A percentile compares a stretch with the other conserved stretches of the same genome.
phyloP scores from a whole-genome alignment of 257 asterid species.

The Capsicum chinense region DNA sequence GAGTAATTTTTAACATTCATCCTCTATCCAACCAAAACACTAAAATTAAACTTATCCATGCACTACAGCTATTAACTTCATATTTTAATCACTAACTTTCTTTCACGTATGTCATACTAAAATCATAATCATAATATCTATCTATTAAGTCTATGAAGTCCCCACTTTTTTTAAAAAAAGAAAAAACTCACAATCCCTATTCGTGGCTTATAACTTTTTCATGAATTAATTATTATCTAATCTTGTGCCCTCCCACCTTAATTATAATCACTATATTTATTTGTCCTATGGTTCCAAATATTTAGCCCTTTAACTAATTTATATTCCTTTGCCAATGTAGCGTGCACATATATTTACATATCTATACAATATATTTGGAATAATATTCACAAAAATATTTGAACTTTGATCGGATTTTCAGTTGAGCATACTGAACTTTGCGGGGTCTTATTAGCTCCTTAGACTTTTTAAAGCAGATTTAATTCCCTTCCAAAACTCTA shows the following conservation, averaged over 20 bases:
- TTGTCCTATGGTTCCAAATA: background rate
- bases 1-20: background rate
- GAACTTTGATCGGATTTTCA: too few relatives aligned
- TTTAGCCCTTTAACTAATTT: too few relatives aligned
- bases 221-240: slow-evolving; percentile 28
- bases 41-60: slow-evolving; percentile 22
- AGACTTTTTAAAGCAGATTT: too few relatives aligned
- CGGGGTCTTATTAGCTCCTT: too few relatives aligned
- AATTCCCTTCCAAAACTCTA: too few relatives aligned
- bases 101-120: background rate
- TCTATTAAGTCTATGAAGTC: slow-evolving; percentile 19
- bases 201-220: slow-evolving; percentile 27
- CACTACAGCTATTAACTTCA: slow-evolving; percentile 41
- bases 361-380: too few relatives aligned
- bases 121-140: background rate
- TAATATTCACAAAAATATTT: too few relatives aligned
- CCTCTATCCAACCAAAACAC: slow-evolving; percentile 26
- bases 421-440: too few relatives aligned
- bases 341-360: too few relatives aligned
- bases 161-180: slow-evolving; percentile 15
- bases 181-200: slow-evolving; percentile 31
- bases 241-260: slow-evolving; percentile 18
- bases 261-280: background rate
- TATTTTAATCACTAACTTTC: slow-evolving; percentile 5
- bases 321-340: too few relatives aligned